Evolutionary conservation across 768 basidiomycete genomes (phyloP).

Genomic region (Steccherinum ochraceum): DNA sequence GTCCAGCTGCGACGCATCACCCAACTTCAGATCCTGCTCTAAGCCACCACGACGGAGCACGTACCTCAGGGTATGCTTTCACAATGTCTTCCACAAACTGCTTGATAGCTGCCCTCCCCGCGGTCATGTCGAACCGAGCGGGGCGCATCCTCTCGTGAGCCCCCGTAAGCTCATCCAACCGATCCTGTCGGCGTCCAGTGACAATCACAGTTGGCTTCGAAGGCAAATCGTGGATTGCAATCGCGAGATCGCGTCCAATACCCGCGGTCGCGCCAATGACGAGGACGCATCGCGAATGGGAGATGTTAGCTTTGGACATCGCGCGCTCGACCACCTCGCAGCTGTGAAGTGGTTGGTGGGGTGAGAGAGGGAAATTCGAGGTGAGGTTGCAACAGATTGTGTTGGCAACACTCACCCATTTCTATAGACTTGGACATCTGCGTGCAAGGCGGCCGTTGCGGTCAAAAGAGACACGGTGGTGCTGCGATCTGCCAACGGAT

Average conservation of each 20-base stretch:
- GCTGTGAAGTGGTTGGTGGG: not conserved
- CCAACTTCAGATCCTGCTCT: not conserved
- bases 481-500: no score
- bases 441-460: no score
- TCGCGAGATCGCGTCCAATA: slow-evolving; percentile 50
- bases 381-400: no score
- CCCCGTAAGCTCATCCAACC: slow-evolving; percentile 42
- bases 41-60: slow-evolving; percentile 8
- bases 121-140: slow-evolving; percentile 37
- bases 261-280: slow-evolving; percentile 54
- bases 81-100: slow-evolving; percentile 34
- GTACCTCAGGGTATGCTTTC: slow-evolving; percentile 42
- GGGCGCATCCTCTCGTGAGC: slow-evolving; percentile 31
- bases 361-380: no score
- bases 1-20: slow-evolving; percentile 38
- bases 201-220: slow-evolving; percentile 45
- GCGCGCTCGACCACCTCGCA: not conserved
- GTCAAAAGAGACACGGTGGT: no score
- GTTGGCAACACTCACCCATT: no score
- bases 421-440: no score
- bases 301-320: slow-evolving; percentile 27
- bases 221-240: slow-evolving; percentile 40
- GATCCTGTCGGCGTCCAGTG: slow-evolving; percentile 44
- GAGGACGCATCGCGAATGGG: slow-evolving; percentile 43
- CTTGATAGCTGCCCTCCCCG: slow-evolving; percentile 32